Base-by-base conservation (phyloP, 139 green algal species). In the Chlamydomonas asymmetrica region DNA sequence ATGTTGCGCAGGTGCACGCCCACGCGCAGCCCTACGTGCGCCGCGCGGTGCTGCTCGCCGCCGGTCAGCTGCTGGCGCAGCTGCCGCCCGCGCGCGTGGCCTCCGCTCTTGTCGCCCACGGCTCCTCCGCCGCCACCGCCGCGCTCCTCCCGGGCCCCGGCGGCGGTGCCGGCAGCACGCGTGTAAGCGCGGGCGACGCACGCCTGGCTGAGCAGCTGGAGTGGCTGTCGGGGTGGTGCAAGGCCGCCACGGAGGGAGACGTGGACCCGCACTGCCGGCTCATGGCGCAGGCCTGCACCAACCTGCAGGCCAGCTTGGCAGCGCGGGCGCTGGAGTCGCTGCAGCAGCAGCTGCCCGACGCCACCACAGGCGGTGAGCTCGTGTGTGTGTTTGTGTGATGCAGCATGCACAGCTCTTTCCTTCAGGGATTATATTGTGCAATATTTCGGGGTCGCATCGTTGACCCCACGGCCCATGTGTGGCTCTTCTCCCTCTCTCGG, bases 21-120 rank as follows among this genome's bases (percentile, higher is more conserved):
- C 88, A 92, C 67, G 32, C 74, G 32, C 81, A 96, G 80, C 84
- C 86, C 25, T 93, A 78, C 63, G 90, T 95, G 35, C 78, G 91
- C 1, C 85, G 91, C 0, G 80, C 80, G 2, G 85, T 89, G 3
- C 80, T 96, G 40, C 43, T 93, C 9, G 87, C 91, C 1, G 85
- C 79, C 13, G 80, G 84, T 2, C 84, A 90, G 68, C 77, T 85
- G 32, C 54, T 90, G 18, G 75, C 70, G 3, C 66, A 78, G 31
- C 59, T 96, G 18, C 82, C 91, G 2, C 65, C 82, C 4, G 74
- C 86, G 2, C 70, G 84, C 18, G 59, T 95, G 20, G 85, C 83
- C 29, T 82, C 64, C 6, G 84, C 86, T 8, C 71, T 89, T 37
- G n/a, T n/a, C n/a, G n/a, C n/a, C n/a, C n/a, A n/a, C n/a, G n/a